phyloP scores from a whole-genome alignment of 73 alveolate genomes.

The Strombidium stylifer region DNA sequence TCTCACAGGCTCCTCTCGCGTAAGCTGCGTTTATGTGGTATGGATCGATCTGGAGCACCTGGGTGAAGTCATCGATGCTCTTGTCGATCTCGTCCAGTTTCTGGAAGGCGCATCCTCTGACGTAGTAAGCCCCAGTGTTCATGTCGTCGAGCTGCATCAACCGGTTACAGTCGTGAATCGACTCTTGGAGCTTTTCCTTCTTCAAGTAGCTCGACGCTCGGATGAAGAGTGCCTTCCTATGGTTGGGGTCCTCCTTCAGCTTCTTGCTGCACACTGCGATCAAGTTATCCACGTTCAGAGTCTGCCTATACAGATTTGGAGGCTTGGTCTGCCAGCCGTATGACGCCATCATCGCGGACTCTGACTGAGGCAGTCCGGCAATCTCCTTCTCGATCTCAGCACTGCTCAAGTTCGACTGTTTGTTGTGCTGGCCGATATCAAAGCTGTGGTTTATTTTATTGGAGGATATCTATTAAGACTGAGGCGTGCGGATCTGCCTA shows the following conservation, averaged over 20 bases:
- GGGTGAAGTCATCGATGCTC: constrained; percentile 85
- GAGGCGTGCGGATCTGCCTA: too few species aligned
- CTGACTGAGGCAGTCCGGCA: too few species aligned
- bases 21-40: constrained; percentile 94
- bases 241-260: constrained; percentile 66
- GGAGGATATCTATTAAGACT: too few species aligned
- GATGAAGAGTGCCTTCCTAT: constrained; percentile 77
- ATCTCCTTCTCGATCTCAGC: too few species aligned
- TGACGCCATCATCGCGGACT: too few species aligned
- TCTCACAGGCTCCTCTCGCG: constrained; percentile 96
- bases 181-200: constrained; percentile 63
- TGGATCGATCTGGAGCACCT: constrained; percentile 88
- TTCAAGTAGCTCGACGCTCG: constrained; percentile 77
- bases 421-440: too few species aligned
- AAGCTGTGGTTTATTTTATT: too few species aligned
- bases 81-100: constrained; percentile 79
- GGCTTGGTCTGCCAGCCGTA: too few species aligned
- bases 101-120: constrained; percentile 85
- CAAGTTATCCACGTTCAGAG: constrained; percentile 78
- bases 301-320: constrained; percentile 43
- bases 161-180: constrained; percentile 73
- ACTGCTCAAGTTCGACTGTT: too few species aligned
- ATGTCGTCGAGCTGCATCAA: constrained; percentile 62
- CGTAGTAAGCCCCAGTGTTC: constrained; percentile 83
- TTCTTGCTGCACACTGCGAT: constrained; percentile 72